Evolutionary conservation across 2,329 filamentous ascomycete genomes (phyloP).

Genomic region (Sordariomycetes sp.): DNA sequence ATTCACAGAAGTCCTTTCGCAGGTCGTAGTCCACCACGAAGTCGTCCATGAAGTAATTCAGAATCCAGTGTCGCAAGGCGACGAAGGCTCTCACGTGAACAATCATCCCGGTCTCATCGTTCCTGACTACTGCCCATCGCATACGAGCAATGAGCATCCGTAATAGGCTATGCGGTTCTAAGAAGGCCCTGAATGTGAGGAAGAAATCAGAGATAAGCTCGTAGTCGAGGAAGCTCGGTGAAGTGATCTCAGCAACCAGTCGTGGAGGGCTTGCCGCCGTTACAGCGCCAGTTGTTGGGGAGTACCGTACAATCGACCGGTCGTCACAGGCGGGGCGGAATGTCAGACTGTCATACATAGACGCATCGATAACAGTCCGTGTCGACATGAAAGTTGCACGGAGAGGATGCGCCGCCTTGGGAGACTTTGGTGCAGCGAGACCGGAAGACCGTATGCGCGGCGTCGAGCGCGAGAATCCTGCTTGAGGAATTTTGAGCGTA

Average conservation of each 20-base stretch:
- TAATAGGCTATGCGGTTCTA: conserved; percentile 67
- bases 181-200: conserved; percentile 82
- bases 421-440: conserved; percentile 23
- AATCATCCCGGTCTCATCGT: conserved; percentile 80
- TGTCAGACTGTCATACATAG: conserved; percentile 75
- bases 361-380: conserved; percentile 51
- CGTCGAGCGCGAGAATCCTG: conserved; percentile 16
- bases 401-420: conserved; percentile 28
- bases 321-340: conserved; percentile 74
- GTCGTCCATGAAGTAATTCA: conserved; percentile 96
- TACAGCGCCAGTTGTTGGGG: conserved; percentile 60
- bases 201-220: conserved; percentile 97
- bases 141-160: conserved; percentile 78
- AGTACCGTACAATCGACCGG: conserved; percentile 73
- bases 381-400: conserved; percentile 40
- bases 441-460: conserved; percentile 12
- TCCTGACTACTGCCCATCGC: conserved; percentile 72
- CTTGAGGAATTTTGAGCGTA: conserved; percentile 25
- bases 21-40: conserved; percentile 71
- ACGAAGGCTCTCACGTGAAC: conserved; percentile 96
- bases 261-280: conserved; percentile 84
- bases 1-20: conserved; percentile 67
- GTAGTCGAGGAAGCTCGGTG: conserved; percentile 91
- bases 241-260: conserved; percentile 92
- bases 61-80: conserved; percentile 89